These are phyloP conservation scores for Ogataea sp. DNA, from an alignment of 805 yeast genomes.

Conservation along the genomic window DNA sequence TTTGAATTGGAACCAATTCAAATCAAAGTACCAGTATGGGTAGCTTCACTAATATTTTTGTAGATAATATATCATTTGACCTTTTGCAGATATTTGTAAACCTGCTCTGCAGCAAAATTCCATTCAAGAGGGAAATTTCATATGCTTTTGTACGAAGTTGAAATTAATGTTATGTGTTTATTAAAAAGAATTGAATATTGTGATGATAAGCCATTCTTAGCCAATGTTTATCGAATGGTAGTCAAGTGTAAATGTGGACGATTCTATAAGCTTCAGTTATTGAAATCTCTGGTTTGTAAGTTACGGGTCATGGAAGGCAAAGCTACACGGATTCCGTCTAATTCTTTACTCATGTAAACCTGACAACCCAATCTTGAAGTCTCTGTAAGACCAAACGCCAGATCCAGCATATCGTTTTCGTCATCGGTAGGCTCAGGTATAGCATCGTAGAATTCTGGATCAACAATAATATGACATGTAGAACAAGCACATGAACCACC, in stretches of 20 bases:
- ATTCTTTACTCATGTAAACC: constrained; percentile 76
- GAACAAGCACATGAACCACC: constrained; percentile 99
- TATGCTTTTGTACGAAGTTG: too few species aligned
- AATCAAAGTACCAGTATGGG: too few species aligned
- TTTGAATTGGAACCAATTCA: too few species aligned
- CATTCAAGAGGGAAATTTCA: too few species aligned
- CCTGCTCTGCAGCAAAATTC: too few species aligned
- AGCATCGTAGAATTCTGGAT: constrained; percentile 86
- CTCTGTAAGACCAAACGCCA: constrained; percentile 95
- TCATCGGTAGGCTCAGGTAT: constrained; percentile 96
- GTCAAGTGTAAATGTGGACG: neutral
- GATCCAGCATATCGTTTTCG: constrained; percentile 96
- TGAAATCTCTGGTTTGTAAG: constrained; percentile 75
- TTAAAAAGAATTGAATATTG: too few species aligned
- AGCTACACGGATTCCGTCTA: constrained; percentile 92
- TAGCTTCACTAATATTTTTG: too few species aligned
- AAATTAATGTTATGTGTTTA: too few species aligned
- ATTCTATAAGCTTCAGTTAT: constrained; percentile 14
- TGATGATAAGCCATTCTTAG: too few species aligned
- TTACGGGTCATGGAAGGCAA: constrained; percentile 97
- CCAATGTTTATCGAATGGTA: too few species aligned
- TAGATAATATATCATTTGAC: too few species aligned
- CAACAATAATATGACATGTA: constrained; percentile 94
- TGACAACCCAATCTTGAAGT: constrained; percentile 96
- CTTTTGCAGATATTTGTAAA: too few species aligned